Conservation (phyloP, 2,329 filamentous ascomycete genomes). For the Neonectria hederae region DNA sequence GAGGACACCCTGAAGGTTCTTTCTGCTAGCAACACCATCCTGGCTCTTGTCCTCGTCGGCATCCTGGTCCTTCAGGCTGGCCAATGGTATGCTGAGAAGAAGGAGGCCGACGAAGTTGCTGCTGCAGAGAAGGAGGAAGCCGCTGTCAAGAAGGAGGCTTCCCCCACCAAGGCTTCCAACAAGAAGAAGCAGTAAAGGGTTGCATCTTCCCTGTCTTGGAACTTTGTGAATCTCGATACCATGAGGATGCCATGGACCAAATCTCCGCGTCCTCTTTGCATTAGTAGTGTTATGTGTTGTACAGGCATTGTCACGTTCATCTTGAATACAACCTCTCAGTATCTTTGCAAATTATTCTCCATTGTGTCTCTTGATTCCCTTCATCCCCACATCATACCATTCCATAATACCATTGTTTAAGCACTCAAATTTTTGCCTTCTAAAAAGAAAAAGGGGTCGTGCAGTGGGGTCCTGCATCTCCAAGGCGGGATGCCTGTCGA, state of each 20-base stretch:
- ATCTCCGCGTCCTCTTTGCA: neutral
- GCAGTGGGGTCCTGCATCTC: neutral
- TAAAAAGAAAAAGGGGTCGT: neutral
- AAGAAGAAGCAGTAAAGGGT: constrained; percentile 51
- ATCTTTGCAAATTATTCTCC: neutral
- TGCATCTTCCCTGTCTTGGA: neutral
- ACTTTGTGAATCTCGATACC: constrained; percentile 3
- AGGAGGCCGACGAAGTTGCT: constrained; percentile 83
- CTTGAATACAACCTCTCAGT: constrained; percentile 23
- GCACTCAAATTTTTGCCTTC: too few species aligned
- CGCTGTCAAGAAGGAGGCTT: constrained; percentile 41
- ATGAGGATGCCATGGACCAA: neutral
- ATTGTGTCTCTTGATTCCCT: neutral
- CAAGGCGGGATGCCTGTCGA: neutral
- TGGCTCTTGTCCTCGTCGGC: constrained; percentile 90
- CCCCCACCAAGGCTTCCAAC: constrained; percentile 40
- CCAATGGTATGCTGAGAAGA: constrained; percentile 98
- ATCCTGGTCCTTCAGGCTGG: constrained; percentile 93
- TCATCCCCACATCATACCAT: neutral
- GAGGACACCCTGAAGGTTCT: constrained; percentile 93
- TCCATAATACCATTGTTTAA: neutral
- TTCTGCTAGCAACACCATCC: constrained; percentile 93
- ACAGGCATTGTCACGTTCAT: neutral
- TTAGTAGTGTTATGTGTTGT: constrained; percentile 8
- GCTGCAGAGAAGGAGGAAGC: constrained; percentile 60